phyloP scores from a whole-genome alignment of 2,329 filamentous ascomycete genomes.

The Penicillium sp. region DNA sequence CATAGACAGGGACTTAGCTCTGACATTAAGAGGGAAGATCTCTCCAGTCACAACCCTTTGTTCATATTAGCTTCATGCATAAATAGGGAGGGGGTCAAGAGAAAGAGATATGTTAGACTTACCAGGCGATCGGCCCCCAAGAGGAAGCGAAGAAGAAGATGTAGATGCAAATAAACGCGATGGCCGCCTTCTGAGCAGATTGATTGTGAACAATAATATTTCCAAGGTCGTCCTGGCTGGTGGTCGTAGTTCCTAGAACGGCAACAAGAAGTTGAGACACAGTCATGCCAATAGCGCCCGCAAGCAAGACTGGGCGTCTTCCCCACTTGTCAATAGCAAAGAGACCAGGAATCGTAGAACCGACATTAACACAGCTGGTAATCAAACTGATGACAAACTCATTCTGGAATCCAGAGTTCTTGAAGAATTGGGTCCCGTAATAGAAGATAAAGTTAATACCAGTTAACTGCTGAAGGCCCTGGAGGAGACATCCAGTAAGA shows the following conservation, averaged over 20 bases:
- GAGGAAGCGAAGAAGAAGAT: slow-evolving; percentile 46
- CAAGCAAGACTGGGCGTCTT: slow-evolving; percentile 47
- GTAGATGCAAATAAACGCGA: slow-evolving; percentile 44
- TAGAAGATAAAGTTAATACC: slow-evolving; percentile 47
- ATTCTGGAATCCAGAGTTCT: slow-evolving; percentile 41
- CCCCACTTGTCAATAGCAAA: slow-evolving; percentile 51
- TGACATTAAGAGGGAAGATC: slow-evolving; percentile 10
- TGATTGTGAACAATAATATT: not conserved
- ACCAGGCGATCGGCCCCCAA: slow-evolving; percentile 34
- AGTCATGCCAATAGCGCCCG: slow-evolving; percentile 48
- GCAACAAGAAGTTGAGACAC: slow-evolving; percentile 50
- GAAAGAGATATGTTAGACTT: too few species aligned
- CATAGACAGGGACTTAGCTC: slow-evolving; percentile 10
- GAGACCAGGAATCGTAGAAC: slow-evolving; percentile 49
- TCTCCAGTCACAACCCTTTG: slow-evolving; percentile 50
- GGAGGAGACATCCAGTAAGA: slow-evolving; percentile 40
- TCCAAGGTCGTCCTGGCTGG: slow-evolving; percentile 15
- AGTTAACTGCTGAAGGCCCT: slow-evolving; percentile 42
- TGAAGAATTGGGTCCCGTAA: slow-evolving; percentile 43
- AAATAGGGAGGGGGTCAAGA: too few species aligned
- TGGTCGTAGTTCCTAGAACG: slow-evolving; percentile 41
- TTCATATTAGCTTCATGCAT: too few species aligned
- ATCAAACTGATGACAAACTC: slow-evolving; percentile 49
- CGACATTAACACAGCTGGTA: slow-evolving; percentile 49
- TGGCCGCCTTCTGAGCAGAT: slow-evolving; percentile 25